Conservation (phyloP, 2,329 filamentous ascomycete genomes). For the Coccinonectria pachysandricola region DNA sequence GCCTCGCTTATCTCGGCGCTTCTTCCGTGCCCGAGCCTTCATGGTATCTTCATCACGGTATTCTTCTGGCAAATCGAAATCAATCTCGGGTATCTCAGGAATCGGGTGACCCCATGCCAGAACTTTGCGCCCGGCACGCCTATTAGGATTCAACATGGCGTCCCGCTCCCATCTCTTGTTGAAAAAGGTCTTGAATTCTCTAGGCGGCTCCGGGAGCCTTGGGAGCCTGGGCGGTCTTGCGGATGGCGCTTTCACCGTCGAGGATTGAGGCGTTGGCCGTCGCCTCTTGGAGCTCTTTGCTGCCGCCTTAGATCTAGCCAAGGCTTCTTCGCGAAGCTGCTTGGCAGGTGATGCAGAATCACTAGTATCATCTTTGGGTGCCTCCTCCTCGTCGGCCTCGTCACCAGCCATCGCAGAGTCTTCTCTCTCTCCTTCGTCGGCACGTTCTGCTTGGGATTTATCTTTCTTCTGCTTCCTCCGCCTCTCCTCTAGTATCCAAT, state of each 20-base stretch:
- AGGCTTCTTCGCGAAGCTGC: slow-evolving; percentile 65
- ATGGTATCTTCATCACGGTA: slow-evolving; percentile 46
- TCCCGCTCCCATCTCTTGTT: slow-evolving; percentile 69
- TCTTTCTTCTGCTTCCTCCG: slow-evolving; percentile 68
- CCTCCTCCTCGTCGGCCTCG: slow-evolving; percentile 25
- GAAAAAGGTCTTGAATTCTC: slow-evolving; percentile 82
- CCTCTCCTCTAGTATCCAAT: slow-evolving; percentile 87
- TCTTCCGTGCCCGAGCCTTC: slow-evolving; percentile 50
- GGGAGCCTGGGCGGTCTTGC: slow-evolving; percentile 16
- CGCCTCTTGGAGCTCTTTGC: slow-evolving; percentile 24
- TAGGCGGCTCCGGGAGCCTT: slow-evolving; percentile 30
- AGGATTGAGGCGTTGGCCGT: slow-evolving; percentile 18
- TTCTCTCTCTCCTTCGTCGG: slow-evolving; percentile 22
- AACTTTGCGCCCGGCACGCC: slow-evolving; percentile 58
- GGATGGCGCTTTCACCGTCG: slow-evolving; percentile 11
- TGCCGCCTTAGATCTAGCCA: slow-evolving; percentile 39
- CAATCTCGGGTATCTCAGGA: slow-evolving; percentile 58
- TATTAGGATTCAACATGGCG: slow-evolving; percentile 61
- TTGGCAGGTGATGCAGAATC: slow-evolving; percentile 41
- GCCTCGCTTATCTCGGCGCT: slow-evolving; percentile 48
- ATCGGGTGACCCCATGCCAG: slow-evolving; percentile 75
- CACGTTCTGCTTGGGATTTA: slow-evolving; percentile 31
- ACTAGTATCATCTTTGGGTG: slow-evolving; percentile 48
- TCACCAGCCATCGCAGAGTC: slow-evolving; percentile 13
- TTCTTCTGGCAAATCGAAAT: slow-evolving; percentile 67